Base-by-base conservation (phyloP, 2,329 filamentous ascomycete species). In the Fusarium papillatum region DNA sequence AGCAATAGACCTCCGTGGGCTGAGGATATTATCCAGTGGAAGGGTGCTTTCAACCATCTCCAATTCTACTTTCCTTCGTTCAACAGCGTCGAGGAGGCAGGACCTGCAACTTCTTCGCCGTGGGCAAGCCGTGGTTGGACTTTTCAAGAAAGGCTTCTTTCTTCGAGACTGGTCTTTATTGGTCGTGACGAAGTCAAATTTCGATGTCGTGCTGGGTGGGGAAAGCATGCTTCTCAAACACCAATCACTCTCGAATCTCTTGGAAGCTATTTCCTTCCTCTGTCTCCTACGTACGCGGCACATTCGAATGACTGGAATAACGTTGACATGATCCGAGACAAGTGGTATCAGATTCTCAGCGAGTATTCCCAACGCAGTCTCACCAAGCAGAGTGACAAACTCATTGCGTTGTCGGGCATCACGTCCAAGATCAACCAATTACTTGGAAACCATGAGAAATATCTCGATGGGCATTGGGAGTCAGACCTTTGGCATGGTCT, bases 371-470 rank as follows among this genome's bases (percentile, higher is more conserved):
- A 38, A 31, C 64, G 69, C 7, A 53, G 39, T 22, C 69, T 71
- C 11, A 71, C 69, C 14, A 36, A 62, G 24, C 59, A 68, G 34
- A 71, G 64, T 16, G 69, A 71, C n/a, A 71, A 68, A 8, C 34
- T 68, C 13, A 26, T 71, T 8, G 57, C 57, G 2, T 39, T 61
- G 7, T 61, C 57, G 4, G 57, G 57, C 6, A 61, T 61, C 11
- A 39, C 57, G 7, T 39, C 34, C 22, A 61, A 61, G 17, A 61
- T 39, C 11, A 39, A 39, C 4, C 57, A 61, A 36, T 13, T 61
- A 14, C 57, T 61, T 6, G 57, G 57, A 26, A n/a, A 24, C 5
- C 36, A 61, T 2, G 57, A 61, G 17, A 61, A 29, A 14, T 61
- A 61, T 4, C 7, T 61, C 1, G 57, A 61, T 41, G 57, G 57